Percentiles rank a stretch among this genome's conserved stretches.
Evolutionary conservation across 2,329 filamentous ascomycete species (phyloP).

Genomic region (Ophiocordyceps sinensis): DNA sequence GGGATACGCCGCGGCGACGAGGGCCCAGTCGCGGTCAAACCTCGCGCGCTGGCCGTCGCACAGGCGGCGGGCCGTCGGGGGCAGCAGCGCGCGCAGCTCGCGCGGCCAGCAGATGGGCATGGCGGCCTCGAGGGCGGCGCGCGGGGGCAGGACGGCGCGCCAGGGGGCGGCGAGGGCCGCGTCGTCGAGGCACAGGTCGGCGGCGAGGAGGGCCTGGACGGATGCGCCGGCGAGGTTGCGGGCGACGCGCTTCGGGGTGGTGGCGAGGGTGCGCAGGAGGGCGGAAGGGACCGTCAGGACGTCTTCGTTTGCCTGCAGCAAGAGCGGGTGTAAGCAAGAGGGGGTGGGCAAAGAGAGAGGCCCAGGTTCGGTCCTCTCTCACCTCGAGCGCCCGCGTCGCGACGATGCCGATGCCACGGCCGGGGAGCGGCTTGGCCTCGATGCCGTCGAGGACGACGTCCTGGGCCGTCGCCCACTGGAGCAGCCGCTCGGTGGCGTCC

Average conservation of each 20-base stretch:
- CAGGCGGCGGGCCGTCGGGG: constrained; percentile 24
- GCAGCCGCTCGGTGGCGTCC: constrained; percentile 33
- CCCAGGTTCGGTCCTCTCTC: constrained; percentile 5
- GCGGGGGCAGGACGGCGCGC: constrained; percentile 52
- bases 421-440: constrained; percentile 49
- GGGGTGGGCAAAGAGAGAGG: not conserved
- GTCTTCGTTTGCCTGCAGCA: constrained; percentile 26
- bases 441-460: constrained; percentile 57
- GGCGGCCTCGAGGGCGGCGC: constrained; percentile 36
- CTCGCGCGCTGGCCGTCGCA: constrained; percentile 37
- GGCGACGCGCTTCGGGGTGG: constrained; percentile 38
- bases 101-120: constrained; percentile 34
- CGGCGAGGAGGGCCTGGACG: constrained; percentile 60
- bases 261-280: constrained; percentile 50
- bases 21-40: constrained; percentile 25
- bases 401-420: constrained; percentile 65
- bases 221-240: constrained; percentile 35
- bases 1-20: constrained; percentile 14
- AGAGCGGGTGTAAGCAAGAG: too few relatives aligned
- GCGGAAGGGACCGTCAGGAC: constrained; percentile 51
- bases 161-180: constrained; percentile 32
- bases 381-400: constrained; percentile 54
- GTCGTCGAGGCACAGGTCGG: constrained; percentile 43
- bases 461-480: constrained; percentile 50
- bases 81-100: constrained; percentile 28